A percentile compares a stretch with the other conserved stretches of the same genome.
phyloP scores from a whole-genome alignment of 2,329 filamentous ascomycete genomes.

The Trichoderma sp. region DNA sequence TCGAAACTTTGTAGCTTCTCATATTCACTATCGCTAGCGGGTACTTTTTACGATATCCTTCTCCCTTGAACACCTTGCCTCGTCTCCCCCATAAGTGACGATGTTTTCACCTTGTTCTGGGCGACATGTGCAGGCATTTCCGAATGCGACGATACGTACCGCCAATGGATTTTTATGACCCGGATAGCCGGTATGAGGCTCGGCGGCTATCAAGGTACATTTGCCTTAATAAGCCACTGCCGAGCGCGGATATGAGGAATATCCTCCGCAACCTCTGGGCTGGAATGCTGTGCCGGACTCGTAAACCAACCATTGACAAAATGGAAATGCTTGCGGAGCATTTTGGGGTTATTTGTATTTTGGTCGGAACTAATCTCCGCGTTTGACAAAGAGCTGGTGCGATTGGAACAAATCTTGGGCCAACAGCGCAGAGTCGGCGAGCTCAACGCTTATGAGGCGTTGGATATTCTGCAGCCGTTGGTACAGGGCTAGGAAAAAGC shows the following conservation, averaged over 20 bases:
- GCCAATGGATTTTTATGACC: background rate
- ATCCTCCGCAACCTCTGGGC: background rate
- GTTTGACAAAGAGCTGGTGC: background rate
- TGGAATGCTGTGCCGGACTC: background rate
- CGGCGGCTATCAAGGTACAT: constrained; percentile 4
- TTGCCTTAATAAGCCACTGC: background rate
- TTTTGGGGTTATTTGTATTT: background rate
- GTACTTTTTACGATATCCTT: background rate
- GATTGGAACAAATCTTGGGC: background rate
- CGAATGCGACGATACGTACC: background rate
- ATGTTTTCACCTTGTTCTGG: background rate
- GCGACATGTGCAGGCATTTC: background rate
- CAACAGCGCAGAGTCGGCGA: background rate
- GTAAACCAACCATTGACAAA: background rate
- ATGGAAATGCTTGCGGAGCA: background rate
- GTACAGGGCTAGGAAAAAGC: background rate
- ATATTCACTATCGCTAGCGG: background rate
- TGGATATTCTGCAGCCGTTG: background rate
- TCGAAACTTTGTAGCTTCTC: background rate
- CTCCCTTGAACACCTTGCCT: background rate
- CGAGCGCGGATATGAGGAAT: background rate
- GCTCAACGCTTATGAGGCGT: background rate
- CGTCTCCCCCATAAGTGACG: background rate
- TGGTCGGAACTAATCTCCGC: background rate
- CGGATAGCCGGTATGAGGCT: background rate